These are phyloP conservation scores for Torrubiella hemipterigena DNA, from an alignment of 2,329 filamentous ascomycete genomes.

Conservation along the genomic window DNA sequence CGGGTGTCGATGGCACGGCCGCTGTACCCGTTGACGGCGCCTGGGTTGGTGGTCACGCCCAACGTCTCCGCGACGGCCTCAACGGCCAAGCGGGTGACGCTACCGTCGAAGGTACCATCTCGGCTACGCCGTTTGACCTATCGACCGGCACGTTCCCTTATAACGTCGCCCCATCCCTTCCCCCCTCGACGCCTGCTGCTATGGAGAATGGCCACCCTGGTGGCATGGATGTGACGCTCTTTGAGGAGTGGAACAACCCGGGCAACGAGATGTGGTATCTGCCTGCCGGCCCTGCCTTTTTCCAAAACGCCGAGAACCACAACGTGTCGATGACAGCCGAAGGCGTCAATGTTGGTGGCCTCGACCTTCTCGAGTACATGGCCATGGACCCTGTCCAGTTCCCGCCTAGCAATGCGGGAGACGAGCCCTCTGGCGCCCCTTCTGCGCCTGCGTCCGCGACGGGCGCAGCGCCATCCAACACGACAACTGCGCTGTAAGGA, in stretches of 20 bases:
- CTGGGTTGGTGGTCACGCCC: conserved; percentile 25
- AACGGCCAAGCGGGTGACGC: conserved; percentile 22
- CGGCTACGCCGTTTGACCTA: conserved; percentile 51
- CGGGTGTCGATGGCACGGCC: conserved; percentile 5
- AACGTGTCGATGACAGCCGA: conserved; percentile 55
- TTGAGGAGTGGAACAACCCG: conserved; percentile 43
- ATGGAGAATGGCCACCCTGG: conserved; percentile 13
- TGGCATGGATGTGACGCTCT: conserved; percentile 27
- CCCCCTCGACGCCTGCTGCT: conserved; percentile 35
- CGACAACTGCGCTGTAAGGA: no score
- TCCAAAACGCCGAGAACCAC: conserved; percentile 50
- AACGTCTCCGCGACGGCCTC: conserved; percentile 27
- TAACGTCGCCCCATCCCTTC: conserved; percentile 35
- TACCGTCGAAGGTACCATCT: conserved; percentile 34
- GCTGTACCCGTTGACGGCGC: conserved; percentile 4
- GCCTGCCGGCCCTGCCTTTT: conserved; percentile 50
- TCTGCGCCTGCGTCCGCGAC: no score
- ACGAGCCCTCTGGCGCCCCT: no score
- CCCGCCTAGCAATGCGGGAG: no score
- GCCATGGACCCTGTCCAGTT: conserved; percentile 41
- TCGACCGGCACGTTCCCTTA: conserved; percentile 43
- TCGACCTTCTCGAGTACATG: conserved; percentile 58
- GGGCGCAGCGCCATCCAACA: no score
- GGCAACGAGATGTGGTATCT: conserved; percentile 57
- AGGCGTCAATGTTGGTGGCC: conserved; percentile 53